Conservation (phyloP, 1,139 yeast species). For the Eremothecium sinecaudum region DNA sequence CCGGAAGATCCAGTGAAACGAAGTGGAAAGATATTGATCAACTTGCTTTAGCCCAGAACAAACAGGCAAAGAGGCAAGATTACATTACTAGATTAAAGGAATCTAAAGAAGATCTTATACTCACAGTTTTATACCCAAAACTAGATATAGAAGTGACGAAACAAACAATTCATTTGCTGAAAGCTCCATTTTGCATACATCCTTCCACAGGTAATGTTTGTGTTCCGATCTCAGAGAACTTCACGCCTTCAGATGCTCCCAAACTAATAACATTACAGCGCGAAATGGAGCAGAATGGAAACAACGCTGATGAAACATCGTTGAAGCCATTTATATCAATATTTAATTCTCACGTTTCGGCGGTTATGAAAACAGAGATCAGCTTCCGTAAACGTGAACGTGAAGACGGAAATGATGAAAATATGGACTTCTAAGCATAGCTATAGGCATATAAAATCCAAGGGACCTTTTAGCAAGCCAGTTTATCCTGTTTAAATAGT, state of each 20-base stretch:
- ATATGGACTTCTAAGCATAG: conserved; percentile 5
- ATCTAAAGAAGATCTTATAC: conserved; percentile 73
- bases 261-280: conserved; percentile 50
- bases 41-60: conserved; percentile 36
- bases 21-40: conserved; percentile 82
- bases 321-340: conserved; percentile 66
- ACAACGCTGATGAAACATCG: conserved; percentile 57
- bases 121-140: conserved; percentile 80
- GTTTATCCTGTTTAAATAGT: no score
- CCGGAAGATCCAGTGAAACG: conserved; percentile 39
- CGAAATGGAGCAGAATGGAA: conserved; percentile 32
- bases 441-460: no score
- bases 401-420: conserved; percentile 23
- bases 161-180: conserved; percentile 81
- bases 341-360: conserved; percentile 56
- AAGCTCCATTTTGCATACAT: conserved; percentile 96
- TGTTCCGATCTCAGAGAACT: conserved; percentile 68
- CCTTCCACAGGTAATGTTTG: conserved; percentile 97
- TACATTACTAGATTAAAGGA: conserved; percentile 37
- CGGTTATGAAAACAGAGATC: conserved; percentile 48
- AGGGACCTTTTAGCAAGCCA: no score
- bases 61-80: conserved; percentile 36
- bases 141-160: conserved; percentile 88
- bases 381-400: conserved; percentile 39
- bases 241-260: conserved; percentile 77